A percentile compares a stretch with the other conserved stretches of the same genome.
Conservation (phyloP, 495 filamentous ascomycete species). For the Parachaetomium inaequale region DNA sequence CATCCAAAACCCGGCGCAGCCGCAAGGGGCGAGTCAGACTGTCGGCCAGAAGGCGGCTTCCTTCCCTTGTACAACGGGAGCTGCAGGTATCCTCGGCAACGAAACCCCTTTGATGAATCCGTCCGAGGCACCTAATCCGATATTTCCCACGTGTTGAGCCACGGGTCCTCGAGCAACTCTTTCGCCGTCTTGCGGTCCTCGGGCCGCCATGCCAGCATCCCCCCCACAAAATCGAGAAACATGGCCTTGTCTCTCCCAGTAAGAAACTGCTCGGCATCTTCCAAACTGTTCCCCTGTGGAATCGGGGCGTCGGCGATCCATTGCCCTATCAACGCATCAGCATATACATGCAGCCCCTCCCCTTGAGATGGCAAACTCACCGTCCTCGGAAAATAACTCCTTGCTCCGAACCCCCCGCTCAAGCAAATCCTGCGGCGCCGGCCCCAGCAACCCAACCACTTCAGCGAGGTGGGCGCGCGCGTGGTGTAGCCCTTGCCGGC, state of each 20-base stretch:
- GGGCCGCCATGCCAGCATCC: slow-evolving; percentile 52
- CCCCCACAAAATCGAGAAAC: slow-evolving; percentile 43
- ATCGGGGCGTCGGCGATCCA: slow-evolving; percentile 16
- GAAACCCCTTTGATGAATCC: too few species aligned
- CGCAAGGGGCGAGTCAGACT: too few species aligned
- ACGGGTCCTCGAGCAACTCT: slow-evolving; percentile 42
- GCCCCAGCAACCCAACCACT: slow-evolving; percentile 45
- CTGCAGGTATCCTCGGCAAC: too few species aligned
- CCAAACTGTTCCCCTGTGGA: slow-evolving; percentile 18
- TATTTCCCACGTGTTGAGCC: slow-evolving; percentile 21
- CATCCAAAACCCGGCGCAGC: not conserved
- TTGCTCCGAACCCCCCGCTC: not conserved
- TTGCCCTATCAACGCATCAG: not conserved
- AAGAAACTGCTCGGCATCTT: slow-evolving; percentile 35
- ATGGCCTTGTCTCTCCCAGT: slow-evolving; percentile 35
- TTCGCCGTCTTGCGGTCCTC: slow-evolving; percentile 44
- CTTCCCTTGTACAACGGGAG: too few species aligned
- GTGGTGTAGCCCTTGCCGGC: slow-evolving; percentile 41
- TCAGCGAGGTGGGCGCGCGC: slow-evolving; percentile 49
- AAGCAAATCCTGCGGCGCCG: slow-evolving; percentile 44
- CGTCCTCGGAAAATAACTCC: slow-evolving; percentile 7
- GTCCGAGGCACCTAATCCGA: too few species aligned
- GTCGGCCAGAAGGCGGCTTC: too few species aligned
- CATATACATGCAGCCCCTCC: too few species aligned
- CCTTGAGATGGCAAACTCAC: not conserved